A percentile compares a stretch with the other conserved stretches of the same genome.
phyloP scores from a whole-genome alignment of 768 basidiomycete species.

The Panaeolus cyanescens region DNA sequence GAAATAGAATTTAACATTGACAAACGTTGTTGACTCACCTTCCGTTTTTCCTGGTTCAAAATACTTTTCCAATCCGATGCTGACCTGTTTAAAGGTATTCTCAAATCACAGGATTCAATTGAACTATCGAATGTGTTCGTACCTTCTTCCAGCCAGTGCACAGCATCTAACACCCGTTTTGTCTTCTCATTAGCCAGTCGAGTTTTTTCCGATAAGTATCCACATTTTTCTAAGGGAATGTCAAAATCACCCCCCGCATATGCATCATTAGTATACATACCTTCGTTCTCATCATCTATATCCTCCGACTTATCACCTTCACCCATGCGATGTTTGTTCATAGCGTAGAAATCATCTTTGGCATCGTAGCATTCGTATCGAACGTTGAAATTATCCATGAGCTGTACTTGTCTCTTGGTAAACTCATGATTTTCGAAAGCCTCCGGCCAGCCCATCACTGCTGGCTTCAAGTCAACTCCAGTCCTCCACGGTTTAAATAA shows the following conservation, averaged over 20 bases:
- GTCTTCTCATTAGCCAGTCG: too few relatives aligned
- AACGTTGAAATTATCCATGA: slow-evolving; percentile 27
- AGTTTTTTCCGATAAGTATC: too few relatives aligned
- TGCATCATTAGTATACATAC: slow-evolving; percentile 1
- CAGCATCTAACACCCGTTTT: too few relatives aligned
- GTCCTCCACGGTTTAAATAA: slow-evolving; percentile 32
- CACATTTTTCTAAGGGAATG: slow-evolving; percentile 19
- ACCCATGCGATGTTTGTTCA: slow-evolving; percentile 18
- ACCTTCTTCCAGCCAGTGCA: too few relatives aligned
- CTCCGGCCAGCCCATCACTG: slow-evolving; percentile 19
- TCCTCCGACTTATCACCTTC: slow-evolving; percentile 30
- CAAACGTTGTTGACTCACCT: too few relatives aligned
- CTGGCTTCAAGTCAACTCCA: slow-evolving; percentile 22
- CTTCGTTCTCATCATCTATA: slow-evolving; percentile 19
- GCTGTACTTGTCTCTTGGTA: slow-evolving; percentile 6
- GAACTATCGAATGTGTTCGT: too few relatives aligned
- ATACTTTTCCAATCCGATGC: too few relatives aligned
- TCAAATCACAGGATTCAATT: too few relatives aligned
- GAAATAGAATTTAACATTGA: too few relatives aligned
- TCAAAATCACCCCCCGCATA: slow-evolving; percentile 1
- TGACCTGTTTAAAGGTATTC: too few relatives aligned
- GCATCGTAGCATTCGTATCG: slow-evolving; percentile 28
- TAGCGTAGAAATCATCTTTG: slow-evolving; percentile 22
- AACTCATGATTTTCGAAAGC: slow-evolving; percentile 15
- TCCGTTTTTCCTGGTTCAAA: too few relatives aligned